Percentiles rank a stretch among this genome's conserved stretches.
Conservation (phyloP, 805 yeast genomes). For the Pichia gijzeniarum region DNA sequence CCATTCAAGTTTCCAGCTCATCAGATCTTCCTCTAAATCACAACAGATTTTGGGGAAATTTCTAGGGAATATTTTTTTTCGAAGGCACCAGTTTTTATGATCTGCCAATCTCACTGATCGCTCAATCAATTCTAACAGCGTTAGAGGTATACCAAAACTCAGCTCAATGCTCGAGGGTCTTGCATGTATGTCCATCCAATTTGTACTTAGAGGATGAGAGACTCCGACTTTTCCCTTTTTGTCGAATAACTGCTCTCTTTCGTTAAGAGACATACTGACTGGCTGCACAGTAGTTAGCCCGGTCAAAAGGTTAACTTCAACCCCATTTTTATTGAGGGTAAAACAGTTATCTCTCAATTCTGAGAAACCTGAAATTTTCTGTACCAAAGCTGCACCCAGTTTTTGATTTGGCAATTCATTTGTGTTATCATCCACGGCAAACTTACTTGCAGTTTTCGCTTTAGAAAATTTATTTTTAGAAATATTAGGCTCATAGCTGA, state of each 20-base stretch:
- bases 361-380: too few species aligned
- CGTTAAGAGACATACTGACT: constrained; percentile 4
- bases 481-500: too few species aligned
- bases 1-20: constrained; percentile 45
- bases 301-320: constrained; percentile 16
- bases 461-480: too few species aligned
- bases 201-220: constrained; percentile 16
- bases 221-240: constrained; percentile 13
- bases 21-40: constrained; percentile 44
- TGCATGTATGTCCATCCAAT: constrained; percentile 6
- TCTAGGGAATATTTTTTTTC: constrained; percentile 40
- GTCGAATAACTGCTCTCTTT: constrained; percentile 13
- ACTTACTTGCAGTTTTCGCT: too few species aligned
- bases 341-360: neutral
- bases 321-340: neutral
- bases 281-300: constrained; percentile 15
- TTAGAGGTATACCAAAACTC: constrained; percentile 42
- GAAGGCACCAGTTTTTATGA: constrained; percentile 42
- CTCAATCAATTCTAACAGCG: constrained; percentile 40
- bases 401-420: too few species aligned
- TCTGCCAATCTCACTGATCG: constrained; percentile 43
- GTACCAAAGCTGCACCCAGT: too few species aligned
- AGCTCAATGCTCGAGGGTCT: constrained; percentile 29
- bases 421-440: too few species aligned
- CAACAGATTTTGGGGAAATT: constrained; percentile 52